Percentiles rank a stretch among this genome's conserved stretches.
Evolutionary conservation across 345 rosid species (phyloP).

Genomic region (Corymbia maculata): DNA sequence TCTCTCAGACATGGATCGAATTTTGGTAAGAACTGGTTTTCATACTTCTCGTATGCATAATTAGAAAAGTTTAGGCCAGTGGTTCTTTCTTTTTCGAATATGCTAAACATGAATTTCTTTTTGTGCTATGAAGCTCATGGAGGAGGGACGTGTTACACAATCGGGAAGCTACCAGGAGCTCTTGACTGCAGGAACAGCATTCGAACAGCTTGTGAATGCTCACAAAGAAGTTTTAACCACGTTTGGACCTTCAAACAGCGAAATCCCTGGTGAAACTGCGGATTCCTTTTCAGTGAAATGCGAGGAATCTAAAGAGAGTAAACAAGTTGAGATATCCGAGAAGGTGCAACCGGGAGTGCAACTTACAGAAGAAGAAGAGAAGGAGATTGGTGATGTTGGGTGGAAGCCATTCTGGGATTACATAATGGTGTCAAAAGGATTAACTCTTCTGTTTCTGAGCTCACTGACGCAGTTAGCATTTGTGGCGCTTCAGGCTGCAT

Average conservation of each 20-base stretch:
- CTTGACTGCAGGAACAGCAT: constrained; percentile 41
- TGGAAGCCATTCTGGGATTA: constrained; percentile 62
- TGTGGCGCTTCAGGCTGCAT: constrained; percentile 42
- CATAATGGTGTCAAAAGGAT: constrained; percentile 37
- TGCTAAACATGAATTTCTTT: neutral
- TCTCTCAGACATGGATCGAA: constrained; percentile 52
- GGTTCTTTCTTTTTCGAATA: neutral
- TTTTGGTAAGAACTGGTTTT: constrained; percentile 25
- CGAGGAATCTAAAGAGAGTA: constrained; percentile 8
- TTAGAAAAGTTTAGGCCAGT: neutral
- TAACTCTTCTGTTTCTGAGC: constrained; percentile 16
- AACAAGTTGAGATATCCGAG: constrained; percentile 11
- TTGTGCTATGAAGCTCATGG: constrained; percentile 36
- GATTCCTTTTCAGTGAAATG: neutral
- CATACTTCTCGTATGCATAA: neutral
- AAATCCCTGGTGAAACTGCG: constrained; percentile 5
- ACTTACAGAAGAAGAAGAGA: constrained; percentile 64
- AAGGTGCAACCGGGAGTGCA: constrained; percentile 25
- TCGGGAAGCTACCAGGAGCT: constrained; percentile 59
- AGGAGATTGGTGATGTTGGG: constrained; percentile 50
- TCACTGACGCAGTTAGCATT: constrained; percentile 25
- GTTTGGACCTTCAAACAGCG: constrained; percentile 18
- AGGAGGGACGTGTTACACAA: constrained; percentile 44
- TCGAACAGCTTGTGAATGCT: constrained; percentile 68
- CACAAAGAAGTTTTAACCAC: constrained; percentile 46